Evolutionary conservation across 169 alveolate genomes (phyloP).

Genomic region (Neospora caninum): DNA sequence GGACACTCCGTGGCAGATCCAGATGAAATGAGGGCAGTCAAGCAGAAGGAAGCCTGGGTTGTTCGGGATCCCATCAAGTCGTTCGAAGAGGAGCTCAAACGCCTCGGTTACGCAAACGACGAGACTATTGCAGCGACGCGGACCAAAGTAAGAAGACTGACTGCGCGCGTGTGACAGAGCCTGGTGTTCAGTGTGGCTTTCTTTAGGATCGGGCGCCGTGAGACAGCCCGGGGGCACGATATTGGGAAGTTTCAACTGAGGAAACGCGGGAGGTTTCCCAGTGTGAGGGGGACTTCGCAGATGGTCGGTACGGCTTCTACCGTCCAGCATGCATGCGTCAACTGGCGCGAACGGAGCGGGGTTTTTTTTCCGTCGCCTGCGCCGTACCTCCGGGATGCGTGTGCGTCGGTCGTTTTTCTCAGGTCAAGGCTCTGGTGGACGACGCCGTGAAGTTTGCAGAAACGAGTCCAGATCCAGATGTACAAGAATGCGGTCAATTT

Average conservation of each 20-base stretch:
- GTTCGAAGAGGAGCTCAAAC: constrained; percentile 74
- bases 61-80: constrained; percentile 76
- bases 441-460: constrained; percentile 68
- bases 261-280: too few species aligned
- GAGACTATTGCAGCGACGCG: constrained; percentile 69
- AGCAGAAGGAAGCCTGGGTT: constrained; percentile 76
- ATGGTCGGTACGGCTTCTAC: too few species aligned
- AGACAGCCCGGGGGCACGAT: too few species aligned
- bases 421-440: constrained; percentile 44
- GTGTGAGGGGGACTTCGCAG: too few species aligned
- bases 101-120: constrained; percentile 71
- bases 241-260: too few species aligned
- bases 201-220: too few species aligned
- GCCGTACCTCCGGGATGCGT: constrained; percentile 18
- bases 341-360: too few species aligned
- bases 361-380: neutral
- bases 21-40: constrained; percentile 74
- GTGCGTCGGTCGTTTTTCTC: constrained; percentile 13
- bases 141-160: constrained; percentile 55
- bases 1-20: constrained; percentile 83
- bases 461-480: constrained; percentile 41
- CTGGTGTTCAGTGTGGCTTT: too few species aligned
- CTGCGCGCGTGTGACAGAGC: neutral
- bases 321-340: too few species aligned
- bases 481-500: constrained; percentile 50